These are phyloP conservation scores for Epichloe typhina DNA, from an alignment of 2,329 filamentous ascomycete species.

Conservation along the genomic window DNA sequence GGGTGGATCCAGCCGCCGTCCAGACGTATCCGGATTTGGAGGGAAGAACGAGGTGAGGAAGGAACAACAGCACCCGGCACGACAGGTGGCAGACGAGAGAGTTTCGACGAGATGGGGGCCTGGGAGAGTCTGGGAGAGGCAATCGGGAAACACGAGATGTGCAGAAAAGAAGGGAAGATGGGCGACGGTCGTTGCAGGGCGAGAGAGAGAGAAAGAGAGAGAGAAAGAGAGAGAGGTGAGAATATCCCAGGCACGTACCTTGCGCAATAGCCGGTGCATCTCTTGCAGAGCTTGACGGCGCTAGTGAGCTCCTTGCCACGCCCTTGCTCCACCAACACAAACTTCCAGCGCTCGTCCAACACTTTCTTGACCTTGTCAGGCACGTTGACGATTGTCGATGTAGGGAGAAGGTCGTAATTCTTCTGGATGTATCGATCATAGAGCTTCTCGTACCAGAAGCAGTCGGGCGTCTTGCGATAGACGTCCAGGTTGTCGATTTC, in stretches of 20 bases:
- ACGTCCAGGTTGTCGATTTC: constrained; percentile 74
- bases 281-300: constrained; percentile 90
- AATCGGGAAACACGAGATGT: not conserved
- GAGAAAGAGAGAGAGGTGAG: not conserved
- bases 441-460: constrained; percentile 94
- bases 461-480: constrained; percentile 73
- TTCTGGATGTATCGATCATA: constrained; percentile 98
- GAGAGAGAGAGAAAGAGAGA: not conserved
- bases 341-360: constrained; percentile 92
- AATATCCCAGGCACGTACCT: constrained; percentile 40
- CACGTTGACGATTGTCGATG: constrained; percentile 86
- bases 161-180: not conserved
- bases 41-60: constrained; percentile 3
- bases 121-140: not conserved
- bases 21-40: constrained; percentile 2
- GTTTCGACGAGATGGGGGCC: too few species aligned
- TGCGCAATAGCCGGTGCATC: constrained; percentile 81
- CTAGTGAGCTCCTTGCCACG: constrained; percentile 91
- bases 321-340: constrained; percentile 84
- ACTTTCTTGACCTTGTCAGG: constrained; percentile 91
- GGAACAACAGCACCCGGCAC: constrained; percentile 1
- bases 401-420: constrained; percentile 93
- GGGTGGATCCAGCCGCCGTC: constrained; percentile 3
- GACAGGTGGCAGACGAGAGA: too few species aligned
- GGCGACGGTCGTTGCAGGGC: too few species aligned